Evolutionary conservation across 768 basidiomycete species (phyloP).

Genomic region (Agrocybe chaxingu): DNA sequence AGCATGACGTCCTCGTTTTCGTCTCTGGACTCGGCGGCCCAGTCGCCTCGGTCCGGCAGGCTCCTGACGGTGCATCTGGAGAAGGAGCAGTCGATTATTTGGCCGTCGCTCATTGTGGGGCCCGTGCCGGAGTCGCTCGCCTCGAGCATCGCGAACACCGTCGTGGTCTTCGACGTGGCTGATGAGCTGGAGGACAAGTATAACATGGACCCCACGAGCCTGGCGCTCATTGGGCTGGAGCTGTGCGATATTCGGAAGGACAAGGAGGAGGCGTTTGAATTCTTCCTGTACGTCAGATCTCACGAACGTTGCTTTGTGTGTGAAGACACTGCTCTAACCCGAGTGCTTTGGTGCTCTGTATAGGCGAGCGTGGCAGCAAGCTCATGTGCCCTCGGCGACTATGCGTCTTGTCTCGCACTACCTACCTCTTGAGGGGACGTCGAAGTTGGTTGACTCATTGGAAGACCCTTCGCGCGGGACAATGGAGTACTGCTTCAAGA

Average conservation of each 20-base stretch:
- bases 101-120: conserved; percentile 79
- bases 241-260: conserved; percentile 72
- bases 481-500: conserved; percentile 57
- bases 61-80: conserved; percentile 78
- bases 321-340: not conserved
- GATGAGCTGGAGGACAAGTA: conserved; percentile 60
- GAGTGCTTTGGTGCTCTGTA: not conserved
- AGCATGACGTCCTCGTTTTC: conserved; percentile 73
- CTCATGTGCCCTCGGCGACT: conserved; percentile 69
- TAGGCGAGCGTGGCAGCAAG: conserved; percentile 82
- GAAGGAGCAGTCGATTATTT: conserved; percentile 75
- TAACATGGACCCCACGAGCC: conserved; percentile 85
- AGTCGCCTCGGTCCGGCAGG: conserved; percentile 55
- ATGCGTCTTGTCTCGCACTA: conserved; percentile 78
- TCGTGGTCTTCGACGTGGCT: conserved; percentile 48
- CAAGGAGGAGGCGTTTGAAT: conserved; percentile 78
- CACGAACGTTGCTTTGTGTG: not conserved
- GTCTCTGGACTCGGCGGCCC: conserved; percentile 65
- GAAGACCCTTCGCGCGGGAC: conserved; percentile 49
- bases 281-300: conserved; percentile 57
- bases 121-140: conserved; percentile 65
- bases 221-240: conserved; percentile 69
- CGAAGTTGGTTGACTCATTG: conserved; percentile 27
- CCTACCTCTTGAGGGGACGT: conserved; percentile 52
- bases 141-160: conserved; percentile 45